These are phyloP conservation scores for Conticribra guillardii DNA, from an alignment of 108 stramenopile species.

Conservation along the genomic window DNA sequence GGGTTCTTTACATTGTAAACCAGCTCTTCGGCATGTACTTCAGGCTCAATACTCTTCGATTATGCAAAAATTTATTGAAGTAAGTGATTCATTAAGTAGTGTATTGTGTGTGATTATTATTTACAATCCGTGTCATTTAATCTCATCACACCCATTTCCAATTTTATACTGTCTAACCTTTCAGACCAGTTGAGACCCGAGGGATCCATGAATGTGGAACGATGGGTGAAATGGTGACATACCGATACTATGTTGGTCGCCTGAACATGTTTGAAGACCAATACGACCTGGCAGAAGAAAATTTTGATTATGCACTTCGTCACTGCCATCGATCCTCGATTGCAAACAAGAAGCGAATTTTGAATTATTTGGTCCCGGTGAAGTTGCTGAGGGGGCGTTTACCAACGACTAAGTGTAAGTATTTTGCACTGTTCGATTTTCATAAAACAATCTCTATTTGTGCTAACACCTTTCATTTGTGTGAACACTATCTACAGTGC, in stretches of 20 bases:
- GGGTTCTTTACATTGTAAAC: constrained; percentile 86
- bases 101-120: neutral
- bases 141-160: constrained; percentile 17
- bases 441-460: too few species aligned
- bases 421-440: constrained; percentile 7
- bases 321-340: constrained; percentile 77
- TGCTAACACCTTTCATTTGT: too few species aligned
- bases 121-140: constrained; percentile 4
- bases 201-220: constrained; percentile 71
- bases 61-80: constrained; percentile 91
- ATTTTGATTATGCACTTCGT: constrained; percentile 84
- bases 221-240: constrained; percentile 92
- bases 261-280: constrained; percentile 96
- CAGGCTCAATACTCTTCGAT: constrained; percentile 88
- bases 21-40: constrained; percentile 95
- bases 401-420: constrained; percentile 75
- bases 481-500: too few species aligned
- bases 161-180: too few species aligned
- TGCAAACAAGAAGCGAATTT: constrained; percentile 84
- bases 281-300: constrained; percentile 84
- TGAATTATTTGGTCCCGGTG: constrained; percentile 92
- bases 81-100: constrained; percentile 22
- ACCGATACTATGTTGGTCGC: constrained; percentile 90
- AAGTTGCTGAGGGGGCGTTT: constrained; percentile 87
- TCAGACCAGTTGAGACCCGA: constrained; percentile 76